Conservation (phyloP, 352 stramenopile species). For the Pythium periplocum region DNA sequence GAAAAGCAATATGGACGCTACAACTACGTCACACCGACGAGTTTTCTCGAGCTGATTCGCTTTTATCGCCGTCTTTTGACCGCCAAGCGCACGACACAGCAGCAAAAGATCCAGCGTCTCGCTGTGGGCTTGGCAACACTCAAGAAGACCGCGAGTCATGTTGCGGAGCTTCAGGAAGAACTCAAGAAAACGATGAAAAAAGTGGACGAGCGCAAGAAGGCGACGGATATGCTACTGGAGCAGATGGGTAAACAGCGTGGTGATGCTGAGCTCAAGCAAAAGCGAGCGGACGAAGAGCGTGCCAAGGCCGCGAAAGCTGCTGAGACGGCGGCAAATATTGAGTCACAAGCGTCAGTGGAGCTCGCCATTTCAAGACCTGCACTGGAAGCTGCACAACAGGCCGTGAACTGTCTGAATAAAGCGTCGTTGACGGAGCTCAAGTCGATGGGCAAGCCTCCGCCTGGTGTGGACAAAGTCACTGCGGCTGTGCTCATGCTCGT, state of each 20-base stretch:
- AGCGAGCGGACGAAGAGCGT: constrained; percentile 69
- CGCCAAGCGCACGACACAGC: constrained; percentile 47
- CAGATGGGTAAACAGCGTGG: constrained; percentile 87
- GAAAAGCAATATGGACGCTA: constrained; percentile 65
- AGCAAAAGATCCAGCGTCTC: constrained; percentile 68
- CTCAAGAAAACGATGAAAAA: constrained; percentile 87
- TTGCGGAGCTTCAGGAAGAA: constrained; percentile 77
- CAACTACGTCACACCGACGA: constrained; percentile 93
- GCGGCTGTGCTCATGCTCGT: constrained; percentile 89
- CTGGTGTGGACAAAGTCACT: constrained; percentile 88
- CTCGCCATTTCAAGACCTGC: constrained; percentile 79
- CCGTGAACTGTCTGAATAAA: constrained; percentile 89
- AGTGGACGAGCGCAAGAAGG: constrained; percentile 88
- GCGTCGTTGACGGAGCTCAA: constrained; percentile 85
- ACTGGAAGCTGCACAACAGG: constrained; percentile 75
- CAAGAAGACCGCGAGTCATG: constrained; percentile 76
- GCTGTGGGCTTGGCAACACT: constrained; percentile 82
- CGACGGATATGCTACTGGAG: constrained; percentile 84
- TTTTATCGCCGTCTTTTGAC: constrained; percentile 87
- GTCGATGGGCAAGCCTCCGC: constrained; percentile 82
- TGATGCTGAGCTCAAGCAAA: constrained; percentile 86
- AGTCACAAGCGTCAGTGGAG: constrained; percentile 62
- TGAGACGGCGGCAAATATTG: constrained; percentile 59
- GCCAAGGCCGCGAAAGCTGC: constrained; percentile 67
- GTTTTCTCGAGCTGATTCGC: constrained; percentile 89